These are phyloP conservation scores for Schizosaccharomyces lindneri DNA, from an alignment of 805 yeast genomes.

Conservation along the genomic window DNA sequence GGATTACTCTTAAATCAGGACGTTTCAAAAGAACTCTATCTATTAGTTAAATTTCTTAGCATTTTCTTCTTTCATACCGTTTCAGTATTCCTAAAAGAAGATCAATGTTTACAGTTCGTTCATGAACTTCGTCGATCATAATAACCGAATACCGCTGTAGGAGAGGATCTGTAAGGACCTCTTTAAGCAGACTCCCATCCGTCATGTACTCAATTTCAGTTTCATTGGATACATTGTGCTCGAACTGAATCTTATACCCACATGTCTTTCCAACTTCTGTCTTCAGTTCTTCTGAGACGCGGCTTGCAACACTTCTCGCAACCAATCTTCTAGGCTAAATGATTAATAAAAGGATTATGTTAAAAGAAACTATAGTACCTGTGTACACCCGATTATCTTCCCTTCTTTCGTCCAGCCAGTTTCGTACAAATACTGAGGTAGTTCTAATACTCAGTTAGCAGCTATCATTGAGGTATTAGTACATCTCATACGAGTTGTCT, in stretches of 20 bases:
- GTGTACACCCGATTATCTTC: slow-evolving; percentile 41
- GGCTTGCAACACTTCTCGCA: slow-evolving; percentile 30
- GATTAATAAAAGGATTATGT: neutral
- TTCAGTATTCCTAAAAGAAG: slow-evolving; percentile 46
- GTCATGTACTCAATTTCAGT: slow-evolving; percentile 62
- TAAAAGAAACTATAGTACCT: slow-evolving; percentile 13
- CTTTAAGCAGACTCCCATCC: slow-evolving; percentile 60
- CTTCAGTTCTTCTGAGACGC: slow-evolving; percentile 53
- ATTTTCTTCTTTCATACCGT: slow-evolving; percentile 12
- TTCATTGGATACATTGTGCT: slow-evolving; percentile 29
- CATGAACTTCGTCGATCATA: slow-evolving; percentile 78
- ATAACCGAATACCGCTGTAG: slow-evolving; percentile 44
- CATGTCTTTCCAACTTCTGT: slow-evolving; percentile 39
- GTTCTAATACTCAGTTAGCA: slow-evolving; percentile 3
- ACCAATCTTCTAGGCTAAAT: slow-evolving; percentile 10
- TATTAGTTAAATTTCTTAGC: slow-evolving; percentile 18
- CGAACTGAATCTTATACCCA: slow-evolving; percentile 58
- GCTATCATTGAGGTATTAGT: no score
- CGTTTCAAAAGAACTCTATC: slow-evolving; percentile 23
- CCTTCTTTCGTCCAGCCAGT: slow-evolving; percentile 8
- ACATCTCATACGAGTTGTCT: slow-evolving; percentile 8
- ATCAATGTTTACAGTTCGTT: slow-evolving; percentile 56
- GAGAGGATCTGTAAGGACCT: slow-evolving; percentile 34
- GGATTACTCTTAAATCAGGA: slow-evolving; percentile 41
- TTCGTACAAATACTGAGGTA: slow-evolving; percentile 9